Base-by-base conservation (phyloP, 2,329 filamentous ascomycete species). In the Juglanconis sp. region DNA sequence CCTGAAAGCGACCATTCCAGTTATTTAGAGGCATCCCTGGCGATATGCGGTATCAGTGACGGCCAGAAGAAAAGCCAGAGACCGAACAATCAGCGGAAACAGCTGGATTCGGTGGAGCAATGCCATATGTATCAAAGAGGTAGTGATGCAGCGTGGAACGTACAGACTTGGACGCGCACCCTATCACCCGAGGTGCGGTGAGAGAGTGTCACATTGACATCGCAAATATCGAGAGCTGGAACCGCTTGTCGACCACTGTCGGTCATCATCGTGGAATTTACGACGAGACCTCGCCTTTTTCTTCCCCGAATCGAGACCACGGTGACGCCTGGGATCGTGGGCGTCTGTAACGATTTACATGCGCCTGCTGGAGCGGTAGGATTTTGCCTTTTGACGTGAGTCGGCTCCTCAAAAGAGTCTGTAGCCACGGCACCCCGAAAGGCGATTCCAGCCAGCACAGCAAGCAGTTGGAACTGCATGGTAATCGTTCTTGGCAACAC, bases 1-100 rank as follows among this genome's bases (percentile, higher is more conserved):
- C 52, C 56, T 58, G 48, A n/a, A 58, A 58, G 49, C 56, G 56
- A 13, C 46, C 56, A 35, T 58, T 53, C 56, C 56, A 58, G 38
- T 53, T 30, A n/a, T 30, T 46, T 9, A 46, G 17, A 5, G 44
- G 44, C 44, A 46, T 17, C 44, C 44, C 44, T 46, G n/a, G n/a
- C 17, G 15, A n/a, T 44, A 46, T 4, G n/a, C 3, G 3, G 38
- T 6, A 15, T 42, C 10, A 42, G 38, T 15, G 5, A 13, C 11
- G 11, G 5, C 10, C 38, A 42, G 10, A 42, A 42, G 17, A 24
- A 24, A 24, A 24, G 17, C 17, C 17, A 24, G 17, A 24, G 17
- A 24, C 17, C 1, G 17, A 24, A 24, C 17, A 42, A 42, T 6
- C 38, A 42, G n/a, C n/a, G 5, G n/a, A 4, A 42, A 42, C 9